A percentile compares a stretch with the other conserved stretches of the same genome.
Evolutionary conservation across 139 green algal genomes (phyloP).

Genomic region (Ettlia oleoabundans): DNA sequence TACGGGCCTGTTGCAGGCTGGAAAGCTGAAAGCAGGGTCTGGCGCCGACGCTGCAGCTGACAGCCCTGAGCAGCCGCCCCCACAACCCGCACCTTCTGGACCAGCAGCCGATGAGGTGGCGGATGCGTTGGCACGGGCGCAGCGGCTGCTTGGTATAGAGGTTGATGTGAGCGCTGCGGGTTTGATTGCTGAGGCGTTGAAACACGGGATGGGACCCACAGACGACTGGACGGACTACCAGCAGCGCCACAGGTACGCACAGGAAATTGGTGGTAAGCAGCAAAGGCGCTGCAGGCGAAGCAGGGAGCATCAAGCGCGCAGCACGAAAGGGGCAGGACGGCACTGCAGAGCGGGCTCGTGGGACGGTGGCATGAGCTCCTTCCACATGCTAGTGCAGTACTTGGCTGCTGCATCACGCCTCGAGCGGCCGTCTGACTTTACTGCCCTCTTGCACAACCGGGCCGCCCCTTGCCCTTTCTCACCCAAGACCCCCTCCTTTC

Average conservation of each 20-base stretch:
- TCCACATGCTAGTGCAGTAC: too few relatives aligned
- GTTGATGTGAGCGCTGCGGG: constrained; percentile 14
- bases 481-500: neutral
- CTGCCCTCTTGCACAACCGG: too few relatives aligned
- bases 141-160: constrained; percentile 30
- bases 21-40: neutral
- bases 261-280: too few relatives aligned
- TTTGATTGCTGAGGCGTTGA: constrained; percentile 29
- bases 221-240: constrained; percentile 31
- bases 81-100: neutral
- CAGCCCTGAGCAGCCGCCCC: too few relatives aligned
- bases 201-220: neutral
- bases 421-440: too few relatives aligned
- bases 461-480: too few relatives aligned
- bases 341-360: too few relatives aligned
- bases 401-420: too few relatives aligned
- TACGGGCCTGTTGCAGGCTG: neutral
- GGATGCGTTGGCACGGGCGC: neutral
- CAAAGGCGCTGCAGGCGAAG: too few relatives aligned
- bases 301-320: too few relatives aligned
- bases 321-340: too few relatives aligned
- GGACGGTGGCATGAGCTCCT: too few relatives aligned
- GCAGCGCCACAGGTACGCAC: constrained; percentile 28
- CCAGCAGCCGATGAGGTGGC: neutral
- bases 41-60: neutral